Conservation (phyloP, 1,284 basidiomycete genomes). For the Erythrobasidium hasegawianum region DNA sequence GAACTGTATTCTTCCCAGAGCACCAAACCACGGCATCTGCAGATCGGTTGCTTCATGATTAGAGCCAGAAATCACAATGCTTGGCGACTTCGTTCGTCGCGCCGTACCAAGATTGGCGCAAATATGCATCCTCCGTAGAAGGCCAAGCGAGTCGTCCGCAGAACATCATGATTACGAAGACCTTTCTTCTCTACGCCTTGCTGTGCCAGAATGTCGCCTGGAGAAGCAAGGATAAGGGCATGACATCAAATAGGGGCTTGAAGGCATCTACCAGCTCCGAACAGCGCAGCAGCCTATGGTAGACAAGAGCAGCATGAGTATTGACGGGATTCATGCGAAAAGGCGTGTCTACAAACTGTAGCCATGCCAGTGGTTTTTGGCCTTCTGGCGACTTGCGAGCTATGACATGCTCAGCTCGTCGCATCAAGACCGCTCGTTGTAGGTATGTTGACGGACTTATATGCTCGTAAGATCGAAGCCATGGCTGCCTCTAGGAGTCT, state of each 20-base stretch:
- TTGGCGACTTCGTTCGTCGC: too few relatives aligned
- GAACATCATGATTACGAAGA: slow-evolving; percentile 61
- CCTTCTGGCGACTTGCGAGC: slow-evolving; percentile 10
- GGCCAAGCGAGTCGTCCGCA: slow-evolving; percentile 65
- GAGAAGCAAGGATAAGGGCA: slow-evolving; percentile 33
- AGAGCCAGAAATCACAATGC: too few relatives aligned
- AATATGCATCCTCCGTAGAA: slow-evolving; percentile 62
- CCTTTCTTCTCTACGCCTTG: slow-evolving; percentile 69
- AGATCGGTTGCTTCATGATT: too few relatives aligned
- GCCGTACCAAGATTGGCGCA: slow-evolving; percentile 38
- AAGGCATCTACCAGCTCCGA: slow-evolving; percentile 26
- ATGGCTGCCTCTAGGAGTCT: neutral
- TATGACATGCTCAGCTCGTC: neutral
- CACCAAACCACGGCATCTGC: slow-evolving; percentile 38
- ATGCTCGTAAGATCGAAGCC: slow-evolving; percentile 26
- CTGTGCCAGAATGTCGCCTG: slow-evolving; percentile 78
- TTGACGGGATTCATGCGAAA: too few relatives aligned
- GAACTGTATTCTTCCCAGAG: slow-evolving; percentile 42
- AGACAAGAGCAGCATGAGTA: too few relatives aligned
- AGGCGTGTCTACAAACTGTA: too few relatives aligned
- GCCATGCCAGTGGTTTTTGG: slow-evolving; percentile 22
- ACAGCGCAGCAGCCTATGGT: slow-evolving; percentile 33
- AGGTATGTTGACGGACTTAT: slow-evolving; percentile 14
- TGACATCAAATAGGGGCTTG: neutral
- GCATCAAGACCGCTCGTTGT: too few relatives aligned